These are phyloP conservation scores for Stygiomarasmius scandens DNA, from an alignment of 1,284 basidiomycete species.

Conservation along the genomic window DNA sequence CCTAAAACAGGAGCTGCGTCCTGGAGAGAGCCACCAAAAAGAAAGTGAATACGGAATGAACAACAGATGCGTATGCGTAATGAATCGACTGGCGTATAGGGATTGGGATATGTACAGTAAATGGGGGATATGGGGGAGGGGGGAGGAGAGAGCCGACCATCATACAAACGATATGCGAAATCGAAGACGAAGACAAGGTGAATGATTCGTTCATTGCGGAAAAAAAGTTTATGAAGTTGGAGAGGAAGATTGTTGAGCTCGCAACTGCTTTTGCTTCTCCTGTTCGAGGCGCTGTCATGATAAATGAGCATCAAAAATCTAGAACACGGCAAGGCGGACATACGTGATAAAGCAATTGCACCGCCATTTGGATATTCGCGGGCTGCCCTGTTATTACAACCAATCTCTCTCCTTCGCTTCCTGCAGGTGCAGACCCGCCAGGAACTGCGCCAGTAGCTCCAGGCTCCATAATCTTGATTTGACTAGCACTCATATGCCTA, in stretches of 20 bases:
- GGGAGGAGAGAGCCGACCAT: background rate
- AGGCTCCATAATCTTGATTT: slow-evolving; percentile 99
- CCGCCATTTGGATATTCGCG: slow-evolving; percentile 94
- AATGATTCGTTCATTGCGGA: background rate
- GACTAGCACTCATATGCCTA: slow-evolving; percentile 88
- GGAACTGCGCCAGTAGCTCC: slow-evolving; percentile 73
- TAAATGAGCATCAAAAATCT: slow-evolving; percentile 11
- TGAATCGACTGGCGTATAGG: background rate
- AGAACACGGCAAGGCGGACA: slow-evolving; percentile 32
- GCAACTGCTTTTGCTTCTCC: slow-evolving; percentile 84
- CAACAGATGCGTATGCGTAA: background rate
- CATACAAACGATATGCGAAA: background rate
- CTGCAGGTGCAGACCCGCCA: slow-evolving; percentile 59
- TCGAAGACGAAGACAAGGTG: background rate
- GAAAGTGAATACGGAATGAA: background rate
- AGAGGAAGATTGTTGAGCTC: slow-evolving; percentile 34
- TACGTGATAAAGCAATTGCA: slow-evolving; percentile 90
- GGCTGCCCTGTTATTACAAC: slow-evolving; percentile 96
- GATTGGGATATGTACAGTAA: background rate
- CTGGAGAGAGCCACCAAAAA: background rate
- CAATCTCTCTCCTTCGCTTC: slow-evolving; percentile 82
- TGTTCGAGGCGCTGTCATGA: slow-evolving; percentile 75
- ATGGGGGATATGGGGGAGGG: background rate
- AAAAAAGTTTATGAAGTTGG: background rate
- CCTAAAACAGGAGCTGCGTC: background rate